Percentiles rank a stretch among this genome's conserved stretches.
Evolutionary conservation across 192 early-diverging fungal genomes (phyloP).

Genomic region (Paraglomus brasilianum): DNA sequence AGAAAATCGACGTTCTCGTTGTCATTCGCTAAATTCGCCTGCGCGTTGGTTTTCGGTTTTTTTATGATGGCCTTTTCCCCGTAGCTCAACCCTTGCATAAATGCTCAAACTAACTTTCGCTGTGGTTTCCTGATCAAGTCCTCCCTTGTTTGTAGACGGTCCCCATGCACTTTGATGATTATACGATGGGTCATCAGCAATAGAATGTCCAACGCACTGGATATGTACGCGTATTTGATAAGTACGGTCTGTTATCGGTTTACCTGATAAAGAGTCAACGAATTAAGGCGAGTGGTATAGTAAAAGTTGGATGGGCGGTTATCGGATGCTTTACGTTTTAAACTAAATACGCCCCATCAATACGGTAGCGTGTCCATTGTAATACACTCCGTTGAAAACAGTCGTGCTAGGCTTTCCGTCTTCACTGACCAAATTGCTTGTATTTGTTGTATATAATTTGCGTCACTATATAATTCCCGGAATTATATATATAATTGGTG

Average conservation of each 20-base stretch:
- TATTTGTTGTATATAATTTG: too few relatives aligned
- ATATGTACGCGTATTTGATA: constrained; percentile 98
- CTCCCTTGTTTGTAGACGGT: constrained; percentile 50
- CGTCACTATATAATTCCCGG: too few relatives aligned
- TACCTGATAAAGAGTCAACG: constrained; percentile 45
- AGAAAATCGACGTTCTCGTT: constrained; percentile 34
- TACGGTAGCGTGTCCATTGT: constrained; percentile 65
- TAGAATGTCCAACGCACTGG: constrained; percentile 88
- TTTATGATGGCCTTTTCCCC: constrained; percentile 30
- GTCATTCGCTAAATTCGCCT: neutral
- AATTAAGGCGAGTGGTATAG: too few relatives aligned
- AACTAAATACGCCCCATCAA: constrained; percentile 68
- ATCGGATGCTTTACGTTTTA: constrained; percentile 61
- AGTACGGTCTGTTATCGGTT: constrained; percentile 88
- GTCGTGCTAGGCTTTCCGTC: constrained; percentile 85
- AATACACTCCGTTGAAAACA: constrained; percentile 63
- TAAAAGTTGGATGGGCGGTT: too few relatives aligned
- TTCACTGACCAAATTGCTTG: constrained; percentile 81
- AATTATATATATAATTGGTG: too few relatives aligned
- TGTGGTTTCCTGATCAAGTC: constrained; percentile 34
- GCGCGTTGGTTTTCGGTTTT: constrained; percentile 23
- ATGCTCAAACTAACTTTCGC: too few relatives aligned
- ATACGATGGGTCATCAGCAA: constrained; percentile 95
- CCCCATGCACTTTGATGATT: constrained; percentile 74
- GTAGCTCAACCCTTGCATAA: too few relatives aligned